phyloP scores from a whole-genome alignment of 345 rosid genomes.

The Gossypium ekmanianum region DNA sequence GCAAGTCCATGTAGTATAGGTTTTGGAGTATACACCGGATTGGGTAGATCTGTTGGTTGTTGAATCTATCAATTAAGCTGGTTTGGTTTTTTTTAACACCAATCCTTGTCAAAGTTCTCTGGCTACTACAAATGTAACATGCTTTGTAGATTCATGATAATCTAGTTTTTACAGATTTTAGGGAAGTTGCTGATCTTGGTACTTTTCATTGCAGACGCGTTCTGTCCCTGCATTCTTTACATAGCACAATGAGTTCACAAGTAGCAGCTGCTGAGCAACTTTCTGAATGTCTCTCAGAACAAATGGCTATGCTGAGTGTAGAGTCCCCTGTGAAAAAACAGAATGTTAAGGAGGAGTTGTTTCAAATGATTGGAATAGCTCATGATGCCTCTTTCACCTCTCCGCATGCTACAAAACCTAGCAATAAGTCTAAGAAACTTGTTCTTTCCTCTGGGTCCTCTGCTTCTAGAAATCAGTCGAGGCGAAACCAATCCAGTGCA shows the following conservation, averaged over 20 bases:
- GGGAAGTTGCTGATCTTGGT: slow-evolving; percentile 16
- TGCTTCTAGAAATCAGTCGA: slow-evolving; percentile 50
- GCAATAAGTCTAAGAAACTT: slow-evolving; percentile 38
- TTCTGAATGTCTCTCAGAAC: slow-evolving; percentile 77
- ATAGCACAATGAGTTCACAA: slow-evolving; percentile 70
- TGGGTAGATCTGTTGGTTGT: not conserved
- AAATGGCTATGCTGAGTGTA: slow-evolving; percentile 68
- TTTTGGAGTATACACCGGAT: not conserved
- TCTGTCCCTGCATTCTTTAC: slow-evolving; percentile 68
- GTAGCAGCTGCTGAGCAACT: slow-evolving; percentile 86
- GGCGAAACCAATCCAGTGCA: slow-evolving; percentile 55
- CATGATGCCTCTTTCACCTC: slow-evolving; percentile 76
- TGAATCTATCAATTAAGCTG: not conserved
- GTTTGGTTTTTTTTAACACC: not conserved
- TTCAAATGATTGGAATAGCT: slow-evolving; percentile 80
- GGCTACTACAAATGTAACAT: not conserved
- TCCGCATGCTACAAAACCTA: slow-evolving; percentile 51
- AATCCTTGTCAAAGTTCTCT: not conserved
- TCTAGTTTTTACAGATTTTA: slow-evolving; percentile 2
- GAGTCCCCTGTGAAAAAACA: slow-evolving; percentile 63
- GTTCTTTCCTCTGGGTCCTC: slow-evolving; percentile 52
- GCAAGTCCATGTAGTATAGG: not conserved
- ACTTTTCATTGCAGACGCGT: slow-evolving; percentile 47
- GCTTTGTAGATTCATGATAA: slow-evolving; percentile 8
- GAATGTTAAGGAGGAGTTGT: slow-evolving; percentile 72